Evolutionary conservation across 306 rosid species (phyloP).

Genomic region (Pyrus communis): DNA sequence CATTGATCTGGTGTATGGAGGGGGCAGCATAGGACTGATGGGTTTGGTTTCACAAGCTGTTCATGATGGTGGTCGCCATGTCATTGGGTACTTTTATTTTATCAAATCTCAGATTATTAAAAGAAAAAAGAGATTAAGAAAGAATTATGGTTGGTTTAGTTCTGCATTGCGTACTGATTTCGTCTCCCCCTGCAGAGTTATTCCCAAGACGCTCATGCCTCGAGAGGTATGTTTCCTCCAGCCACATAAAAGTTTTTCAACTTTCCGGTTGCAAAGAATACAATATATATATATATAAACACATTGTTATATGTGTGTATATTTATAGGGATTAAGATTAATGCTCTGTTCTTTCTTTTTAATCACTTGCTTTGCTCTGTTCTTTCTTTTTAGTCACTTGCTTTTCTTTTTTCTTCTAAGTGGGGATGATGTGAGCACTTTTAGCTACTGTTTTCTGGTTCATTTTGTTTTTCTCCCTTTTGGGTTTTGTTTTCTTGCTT

Average conservation of each 20-base stretch:
- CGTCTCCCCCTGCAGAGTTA: slow-evolving; percentile 75
- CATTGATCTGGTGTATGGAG: slow-evolving; percentile 97
- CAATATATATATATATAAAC: neutral
- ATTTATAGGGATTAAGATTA: slow-evolving; percentile 15
- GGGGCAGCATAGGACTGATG: slow-evolving; percentile 98
- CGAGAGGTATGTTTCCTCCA: slow-evolving; percentile 81
- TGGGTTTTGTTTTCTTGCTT: slow-evolving; percentile 11
- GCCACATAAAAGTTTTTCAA: slow-evolving; percentile 37
- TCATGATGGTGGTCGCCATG: slow-evolving; percentile 98
- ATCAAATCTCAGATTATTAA: slow-evolving; percentile 10
- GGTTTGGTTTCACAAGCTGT: slow-evolving; percentile 99
- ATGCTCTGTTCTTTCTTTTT: neutral
- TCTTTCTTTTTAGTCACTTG: neutral
- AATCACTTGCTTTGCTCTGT: neutral
- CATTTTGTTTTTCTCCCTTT: neutral
- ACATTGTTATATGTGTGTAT: slow-evolving; percentile 16
- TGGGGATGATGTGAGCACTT: slow-evolving; percentile 1
- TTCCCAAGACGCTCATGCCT: slow-evolving; percentile 99
- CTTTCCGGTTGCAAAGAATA: slow-evolving; percentile 22
- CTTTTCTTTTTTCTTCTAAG: slow-evolving; percentile 18
- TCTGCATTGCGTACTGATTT: slow-evolving; percentile 39
- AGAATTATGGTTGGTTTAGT: slow-evolving; percentile 25
- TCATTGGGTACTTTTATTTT: slow-evolving; percentile 58
- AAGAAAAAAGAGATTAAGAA: slow-evolving; percentile 17
- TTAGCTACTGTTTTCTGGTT: slow-evolving; percentile 11